Conservation (phyloP, 2,329 filamentous ascomycete species). For the Aureobasidium sp. region DNA sequence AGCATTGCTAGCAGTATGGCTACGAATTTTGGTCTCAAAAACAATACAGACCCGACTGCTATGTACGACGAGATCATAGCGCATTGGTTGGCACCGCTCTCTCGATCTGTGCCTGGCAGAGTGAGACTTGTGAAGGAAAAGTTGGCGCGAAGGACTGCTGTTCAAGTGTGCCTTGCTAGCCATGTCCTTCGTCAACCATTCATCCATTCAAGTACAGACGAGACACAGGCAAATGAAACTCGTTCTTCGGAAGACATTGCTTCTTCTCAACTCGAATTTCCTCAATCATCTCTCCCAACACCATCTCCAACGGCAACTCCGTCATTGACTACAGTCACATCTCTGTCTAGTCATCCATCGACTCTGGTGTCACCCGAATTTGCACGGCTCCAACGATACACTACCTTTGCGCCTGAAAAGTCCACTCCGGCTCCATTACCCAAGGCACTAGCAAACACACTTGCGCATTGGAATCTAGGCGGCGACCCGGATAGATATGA, state of each 20-base stretch:
- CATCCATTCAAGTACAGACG: slow-evolving; percentile 7
- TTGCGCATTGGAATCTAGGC: slow-evolving; percentile 37
- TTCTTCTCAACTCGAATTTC: slow-evolving; percentile 1
- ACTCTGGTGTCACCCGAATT: slow-evolving; percentile 25
- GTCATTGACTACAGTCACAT: slow-evolving; percentile 25
- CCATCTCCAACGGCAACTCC: slow-evolving; percentile 28
- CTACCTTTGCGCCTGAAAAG: slow-evolving; percentile 27
- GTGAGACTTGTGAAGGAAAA: slow-evolving; percentile 28
- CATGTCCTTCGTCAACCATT: slow-evolving; percentile 17
- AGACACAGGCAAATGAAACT: slow-evolving; percentile 12
- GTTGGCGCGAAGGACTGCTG: slow-evolving; percentile 26
- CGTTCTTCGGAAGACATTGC: not conserved
- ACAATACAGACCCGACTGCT: slow-evolving; percentile 1
- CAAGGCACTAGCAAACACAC: slow-evolving; percentile 30
- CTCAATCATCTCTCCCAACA: slow-evolving; percentile 23
- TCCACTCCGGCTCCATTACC: slow-evolving; percentile 24
- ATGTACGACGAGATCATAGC: slow-evolving; percentile 24
- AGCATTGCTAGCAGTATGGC: slow-evolving; percentile 5
- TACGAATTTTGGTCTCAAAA: slow-evolving; percentile 7
- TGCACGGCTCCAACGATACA: slow-evolving; percentile 32
- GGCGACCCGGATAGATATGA: slow-evolving; percentile 35
- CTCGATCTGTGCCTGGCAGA: slow-evolving; percentile 22
- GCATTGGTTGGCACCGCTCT: slow-evolving; percentile 23
- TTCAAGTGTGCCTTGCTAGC: slow-evolving; percentile 34
- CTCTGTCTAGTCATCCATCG: slow-evolving; percentile 20